A percentile compares a stretch with the other conserved stretches of the same genome.
phyloP scores from a whole-genome alignment of 2,329 filamentous ascomycete genomes.

The Zymoseptoria crescenta region DNA sequence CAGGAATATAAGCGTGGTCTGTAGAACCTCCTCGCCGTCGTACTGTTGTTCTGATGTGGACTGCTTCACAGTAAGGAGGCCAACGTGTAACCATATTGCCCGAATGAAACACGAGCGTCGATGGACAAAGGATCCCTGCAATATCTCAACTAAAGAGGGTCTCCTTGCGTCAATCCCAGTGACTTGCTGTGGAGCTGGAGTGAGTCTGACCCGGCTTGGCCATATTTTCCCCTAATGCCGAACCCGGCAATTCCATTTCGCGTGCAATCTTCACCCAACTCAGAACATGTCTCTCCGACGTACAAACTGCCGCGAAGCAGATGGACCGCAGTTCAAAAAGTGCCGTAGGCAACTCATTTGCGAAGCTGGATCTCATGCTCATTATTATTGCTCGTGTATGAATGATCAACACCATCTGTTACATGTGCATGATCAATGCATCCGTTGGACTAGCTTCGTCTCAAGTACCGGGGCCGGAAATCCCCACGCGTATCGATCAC shows the following conservation, averaged over 20 bases:
- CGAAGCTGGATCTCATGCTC: not conserved
- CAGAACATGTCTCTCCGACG: not conserved
- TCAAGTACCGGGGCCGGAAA: not conserved
- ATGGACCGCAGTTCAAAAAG: not conserved
- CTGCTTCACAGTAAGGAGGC: constrained; percentile 11
- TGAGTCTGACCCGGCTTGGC: too few species aligned
- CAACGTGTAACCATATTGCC: constrained; percentile 8
- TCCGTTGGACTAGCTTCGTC: not conserved
- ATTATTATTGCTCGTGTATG: not conserved
- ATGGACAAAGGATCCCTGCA: constrained; percentile 13
- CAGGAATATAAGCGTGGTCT: constrained; percentile 6
- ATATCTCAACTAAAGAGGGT: constrained; percentile 11
- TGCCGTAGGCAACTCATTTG: not conserved
- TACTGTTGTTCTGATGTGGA: constrained; percentile 6
- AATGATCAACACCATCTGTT: not conserved
- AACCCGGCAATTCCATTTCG: not conserved
- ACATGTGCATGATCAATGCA: not conserved
- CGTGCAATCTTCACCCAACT: not conserved
- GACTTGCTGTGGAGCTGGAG: not conserved
- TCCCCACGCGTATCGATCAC: not conserved
- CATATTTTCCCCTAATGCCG: not conserved
- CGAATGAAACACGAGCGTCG: constrained; percentile 10
- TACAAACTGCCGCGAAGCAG: not conserved
- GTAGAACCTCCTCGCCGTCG: constrained; percentile 12
- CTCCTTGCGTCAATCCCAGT: constrained; percentile 10